Conservation (phyloP, 2,329 filamentous ascomycete genomes). For the Claviceps sp. region DNA sequence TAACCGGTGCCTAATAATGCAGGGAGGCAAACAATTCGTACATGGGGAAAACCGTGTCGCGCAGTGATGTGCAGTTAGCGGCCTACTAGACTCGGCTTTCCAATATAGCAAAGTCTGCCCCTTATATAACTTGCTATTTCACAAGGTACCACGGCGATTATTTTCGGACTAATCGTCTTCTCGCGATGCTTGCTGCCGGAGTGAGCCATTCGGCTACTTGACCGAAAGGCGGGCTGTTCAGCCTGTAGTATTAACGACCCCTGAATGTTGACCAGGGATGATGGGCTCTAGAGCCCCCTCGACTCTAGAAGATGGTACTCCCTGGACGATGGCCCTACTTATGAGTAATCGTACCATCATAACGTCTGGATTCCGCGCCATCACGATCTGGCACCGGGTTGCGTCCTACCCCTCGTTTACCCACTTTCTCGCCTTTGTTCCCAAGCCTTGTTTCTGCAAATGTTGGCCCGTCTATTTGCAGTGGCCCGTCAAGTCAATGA, state of each 20-base stretch:
- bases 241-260: neutral
- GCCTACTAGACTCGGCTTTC: neutral
- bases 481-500: neutral
- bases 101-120: neutral
- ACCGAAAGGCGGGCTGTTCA: neutral
- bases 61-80: neutral
- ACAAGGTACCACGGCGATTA: neutral
- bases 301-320: neutral
- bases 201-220: neutral
- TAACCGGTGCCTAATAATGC: neutral
- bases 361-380: neutral
- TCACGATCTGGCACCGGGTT: neutral
- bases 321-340: neutral
- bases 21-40: neutral
- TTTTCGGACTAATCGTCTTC: neutral
- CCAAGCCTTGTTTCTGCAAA: neutral
- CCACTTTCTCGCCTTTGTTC: neutral
- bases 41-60: neutral
- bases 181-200: neutral
- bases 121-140: neutral
- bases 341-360: neutral
- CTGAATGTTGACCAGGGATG: neutral
- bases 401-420: neutral
- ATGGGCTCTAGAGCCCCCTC: neutral
- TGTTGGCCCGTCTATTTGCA: neutral